Conservation (phyloP, 129 eudicot species). For the Oenanthe sinensis region DNA sequence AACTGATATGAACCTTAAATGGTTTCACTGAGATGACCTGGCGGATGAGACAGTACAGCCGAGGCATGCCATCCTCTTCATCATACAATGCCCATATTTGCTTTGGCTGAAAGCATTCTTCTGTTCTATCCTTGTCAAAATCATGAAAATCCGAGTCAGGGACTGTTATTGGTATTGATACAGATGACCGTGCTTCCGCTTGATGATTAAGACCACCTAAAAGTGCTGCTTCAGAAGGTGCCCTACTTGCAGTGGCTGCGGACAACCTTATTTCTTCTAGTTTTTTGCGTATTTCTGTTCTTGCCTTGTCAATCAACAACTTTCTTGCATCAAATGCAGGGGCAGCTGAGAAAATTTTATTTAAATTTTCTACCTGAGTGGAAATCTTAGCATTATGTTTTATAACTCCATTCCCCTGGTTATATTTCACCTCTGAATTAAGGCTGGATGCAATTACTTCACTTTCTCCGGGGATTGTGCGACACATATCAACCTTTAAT, state of each 20-base stretch:
- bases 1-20: constrained; percentile 71
- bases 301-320: constrained; percentile 12
- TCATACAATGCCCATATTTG: constrained; percentile 55
- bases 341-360: constrained; percentile 6
- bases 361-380: constrained; percentile 20
- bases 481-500: constrained; percentile 41
- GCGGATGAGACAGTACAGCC: constrained; percentile 85
- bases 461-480: constrained; percentile 19
- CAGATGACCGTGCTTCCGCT: constrained; percentile 8
- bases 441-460: constrained; percentile 26
- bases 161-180: constrained; percentile 15
- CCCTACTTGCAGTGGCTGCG: constrained; percentile 11
- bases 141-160: constrained; percentile 75
- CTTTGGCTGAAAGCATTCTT: constrained; percentile 26
- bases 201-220: constrained; percentile 2
- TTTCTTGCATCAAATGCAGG: constrained; percentile 7
- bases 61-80: constrained; percentile 98
- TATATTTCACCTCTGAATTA: constrained; percentile 25
- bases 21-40: constrained; percentile 76
- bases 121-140: constrained; percentile 49
- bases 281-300: constrained; percentile 4
- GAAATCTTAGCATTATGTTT: constrained; percentile 6
- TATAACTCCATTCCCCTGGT: constrained; percentile 25
- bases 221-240: constrained; percentile 2
- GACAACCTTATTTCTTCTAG: constrained; percentile 6